A percentile compares a stretch with the other conserved stretches of the same genome.
Conservation (phyloP, 2,329 filamentous ascomycete species). For the Leptographium radiaticola region DNA sequence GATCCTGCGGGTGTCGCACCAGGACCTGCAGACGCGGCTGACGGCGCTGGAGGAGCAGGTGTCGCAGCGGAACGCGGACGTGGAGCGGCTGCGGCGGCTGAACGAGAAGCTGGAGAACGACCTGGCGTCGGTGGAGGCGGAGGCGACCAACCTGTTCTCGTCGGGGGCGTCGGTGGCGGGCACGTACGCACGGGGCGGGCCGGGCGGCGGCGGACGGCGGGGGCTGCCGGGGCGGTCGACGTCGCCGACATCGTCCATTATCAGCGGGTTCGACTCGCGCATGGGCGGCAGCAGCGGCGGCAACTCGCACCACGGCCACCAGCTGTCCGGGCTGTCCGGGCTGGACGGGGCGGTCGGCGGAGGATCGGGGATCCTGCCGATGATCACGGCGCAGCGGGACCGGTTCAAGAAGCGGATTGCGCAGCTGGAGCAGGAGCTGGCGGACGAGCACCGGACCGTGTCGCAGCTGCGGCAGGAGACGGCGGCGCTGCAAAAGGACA, state of each 20-base stretch:
- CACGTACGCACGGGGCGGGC: slow-evolving; percentile 56
- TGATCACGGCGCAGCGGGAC: slow-evolving; percentile 96
- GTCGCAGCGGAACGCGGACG: slow-evolving; percentile 67
- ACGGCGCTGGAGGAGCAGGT: slow-evolving; percentile 74
- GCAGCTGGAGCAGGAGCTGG: slow-evolving; percentile 81
- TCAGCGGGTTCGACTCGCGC: slow-evolving; percentile 82
- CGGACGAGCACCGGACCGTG: slow-evolving; percentile 68
- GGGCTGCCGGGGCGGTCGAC: slow-evolving; percentile 35
- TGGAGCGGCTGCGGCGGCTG: slow-evolving; percentile 72
- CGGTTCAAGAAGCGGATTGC: slow-evolving; percentile 94
- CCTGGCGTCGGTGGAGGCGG: slow-evolving; percentile 73
- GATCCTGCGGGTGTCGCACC: slow-evolving; percentile 81
- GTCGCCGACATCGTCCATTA: slow-evolving; percentile 94
- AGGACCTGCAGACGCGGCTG: slow-evolving; percentile 73
- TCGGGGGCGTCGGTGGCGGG: slow-evolving; percentile 87
- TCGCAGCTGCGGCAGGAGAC: slow-evolving; percentile 84
- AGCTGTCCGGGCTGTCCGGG: neutral
- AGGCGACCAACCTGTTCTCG: slow-evolving; percentile 71
- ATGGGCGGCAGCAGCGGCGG: slow-evolving; percentile 14
- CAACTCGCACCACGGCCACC: neutral
- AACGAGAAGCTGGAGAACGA: slow-evolving; percentile 88
- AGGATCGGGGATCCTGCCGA: slow-evolving; percentile 82
- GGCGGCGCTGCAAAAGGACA: slow-evolving; percentile 86
- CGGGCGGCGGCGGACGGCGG: slow-evolving; percentile 36
- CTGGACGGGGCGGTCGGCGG: slow-evolving; percentile 38